Evolutionary conservation across 75 land plant genomes (phyloP), one percentile per base, ranked within the genome.

Genomic region (Pinus taeda): DNA sequence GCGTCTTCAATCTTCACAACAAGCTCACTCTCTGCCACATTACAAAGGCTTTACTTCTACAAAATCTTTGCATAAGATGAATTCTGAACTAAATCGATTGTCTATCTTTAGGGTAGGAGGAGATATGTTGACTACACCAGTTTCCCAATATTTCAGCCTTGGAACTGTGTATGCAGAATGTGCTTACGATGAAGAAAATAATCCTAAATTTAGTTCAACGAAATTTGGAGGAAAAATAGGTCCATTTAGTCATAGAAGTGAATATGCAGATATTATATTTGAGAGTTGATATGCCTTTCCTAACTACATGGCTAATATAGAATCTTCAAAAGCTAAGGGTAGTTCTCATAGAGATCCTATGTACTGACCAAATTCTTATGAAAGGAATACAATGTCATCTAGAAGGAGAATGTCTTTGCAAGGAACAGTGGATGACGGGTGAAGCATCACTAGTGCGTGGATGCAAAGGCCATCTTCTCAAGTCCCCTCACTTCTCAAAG

Each of bases 341-440:
- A 81, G 93, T 80, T 92, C 88, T 62, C 90, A 81, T 22, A 87
- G 90, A 42, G 89, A 92, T 6, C 93, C 93, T 7, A 92, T 84
- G 79, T 90, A 91, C 26, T 76, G 88, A 77, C 94, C 92, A 18
- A 83, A 82, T 75, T 74, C 85, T 57, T 57, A 73, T 61, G 77
- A 76, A 18, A 21, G 20, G 20, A 76, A 59, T 39, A 39, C 65
- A 15, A 71, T 33, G 7, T 8, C n/a, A 42, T 29, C 82, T 3
- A 86, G 79, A 71, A 89, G 76, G 85, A 78, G 84, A 66, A 62
- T 86, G n/a, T 83, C 91, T 69, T 42, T 42, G 53, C 24, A 42
- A 69, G 5, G 56, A 20, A 13, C 60, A 71, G 70, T 81, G 73
- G 90, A 83, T 20, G 61, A 85, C n/a, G 73, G 88, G 36, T 81